Percentiles rank a stretch among this genome's conserved stretches.
Evolutionary conservation across 345 rosid genomes (phyloP).

Genomic region (Angophora floribunda): DNA sequence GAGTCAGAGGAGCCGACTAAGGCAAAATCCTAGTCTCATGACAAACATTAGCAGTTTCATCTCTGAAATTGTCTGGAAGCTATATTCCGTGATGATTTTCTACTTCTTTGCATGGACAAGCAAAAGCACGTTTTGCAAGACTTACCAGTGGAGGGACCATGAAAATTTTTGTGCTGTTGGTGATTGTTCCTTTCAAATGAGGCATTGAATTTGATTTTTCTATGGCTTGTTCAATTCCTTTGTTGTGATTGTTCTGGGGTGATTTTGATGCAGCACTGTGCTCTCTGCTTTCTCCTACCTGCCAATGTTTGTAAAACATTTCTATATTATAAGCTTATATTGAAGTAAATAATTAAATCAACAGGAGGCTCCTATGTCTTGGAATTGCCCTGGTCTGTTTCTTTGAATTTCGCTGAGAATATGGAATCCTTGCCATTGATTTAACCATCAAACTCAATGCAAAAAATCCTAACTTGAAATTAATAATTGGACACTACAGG

Average conservation of each 20-base stretch:
- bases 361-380: neutral
- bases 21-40: neutral
- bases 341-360: neutral
- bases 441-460: neutral
- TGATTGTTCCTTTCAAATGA: neutral
- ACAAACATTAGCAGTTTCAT: neutral
- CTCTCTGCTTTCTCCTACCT: neutral
- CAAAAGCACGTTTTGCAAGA: neutral
- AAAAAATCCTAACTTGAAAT: neutral
- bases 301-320: neutral
- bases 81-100: neutral
- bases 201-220: neutral
- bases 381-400: neutral
- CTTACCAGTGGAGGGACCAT: neutral
- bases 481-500: neutral
- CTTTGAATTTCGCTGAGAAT: neutral
- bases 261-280: neutral
- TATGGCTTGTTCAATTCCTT: neutral
- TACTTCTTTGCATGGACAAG: neutral
- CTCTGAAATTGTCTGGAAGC: neutral
- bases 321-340: neutral
- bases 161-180: neutral
- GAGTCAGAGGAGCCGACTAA: neutral
- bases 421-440: neutral
- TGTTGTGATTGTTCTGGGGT: neutral